phyloP scores from a whole-genome alignment of 139 green algal genomes.

The Pleodorina starrii region DNA sequence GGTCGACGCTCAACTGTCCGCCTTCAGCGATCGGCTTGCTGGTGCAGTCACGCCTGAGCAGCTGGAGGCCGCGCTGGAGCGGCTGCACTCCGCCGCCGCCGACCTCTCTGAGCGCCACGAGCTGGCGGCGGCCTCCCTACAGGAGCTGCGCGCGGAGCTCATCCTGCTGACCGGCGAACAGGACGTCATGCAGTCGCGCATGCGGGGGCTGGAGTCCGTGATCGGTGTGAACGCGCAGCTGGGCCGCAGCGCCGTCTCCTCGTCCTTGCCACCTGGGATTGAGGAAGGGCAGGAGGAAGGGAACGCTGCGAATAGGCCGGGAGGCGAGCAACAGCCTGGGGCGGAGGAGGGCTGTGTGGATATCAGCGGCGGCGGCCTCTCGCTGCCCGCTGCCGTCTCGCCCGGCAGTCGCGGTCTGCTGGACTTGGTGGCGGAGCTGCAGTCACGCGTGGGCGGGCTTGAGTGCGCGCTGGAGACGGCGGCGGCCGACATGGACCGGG shows the following conservation, averaged over 20 bases:
- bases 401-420: neutral
- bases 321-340: no score
- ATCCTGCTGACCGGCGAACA: conserved; percentile 26
- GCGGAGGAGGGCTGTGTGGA: neutral
- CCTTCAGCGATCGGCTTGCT: neutral
- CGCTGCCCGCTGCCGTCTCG: neutral
- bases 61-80: conserved; percentile 9
- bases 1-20: neutral
- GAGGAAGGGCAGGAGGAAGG: neutral
- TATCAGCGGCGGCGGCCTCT: neutral
- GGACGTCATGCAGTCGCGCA: conserved; percentile 6
- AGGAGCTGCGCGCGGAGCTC: conserved; percentile 20
- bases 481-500: conserved; percentile 19
- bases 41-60: neutral
- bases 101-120: conserved; percentile 8
- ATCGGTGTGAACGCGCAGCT: neutral
- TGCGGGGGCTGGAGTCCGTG: conserved; percentile 7
- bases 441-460: neutral
- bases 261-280: neutral
- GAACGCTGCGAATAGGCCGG: neutral
- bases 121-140: neutral
- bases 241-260: neutral
- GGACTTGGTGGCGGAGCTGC: conserved; percentile 16
- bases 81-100: neutral
- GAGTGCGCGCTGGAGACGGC: neutral